Base-by-base conservation (phyloP, 192 early-diverging fungal species). In the Linnemannia elongata region DNA sequence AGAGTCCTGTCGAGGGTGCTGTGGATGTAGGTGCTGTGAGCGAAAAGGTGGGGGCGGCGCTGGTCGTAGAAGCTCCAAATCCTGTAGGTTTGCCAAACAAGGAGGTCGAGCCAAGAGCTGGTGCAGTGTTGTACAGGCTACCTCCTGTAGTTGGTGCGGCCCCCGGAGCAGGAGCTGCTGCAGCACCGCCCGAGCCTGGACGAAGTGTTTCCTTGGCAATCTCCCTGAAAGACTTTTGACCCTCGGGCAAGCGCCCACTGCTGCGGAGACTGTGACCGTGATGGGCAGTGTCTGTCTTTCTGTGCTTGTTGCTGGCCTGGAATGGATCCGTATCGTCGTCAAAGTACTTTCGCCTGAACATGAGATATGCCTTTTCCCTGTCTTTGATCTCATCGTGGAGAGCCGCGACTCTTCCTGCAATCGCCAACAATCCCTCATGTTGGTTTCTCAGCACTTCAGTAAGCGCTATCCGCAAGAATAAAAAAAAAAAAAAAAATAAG, bases 301-400 rank as follows among this genome's bases (percentile, higher is more conserved):
- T 69, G 12, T 86, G 83, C 47, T 86, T 86, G 44, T 18, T 80
- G 39, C 45, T 80, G 13, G 79, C 47, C 63, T 86, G 74, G 63
- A 89, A 89, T 15, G 88, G 88, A 47, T 89, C 83, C 20, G 79
- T 33, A 0, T 89, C 83, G 36, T 89, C 88, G 30, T 85, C 83
- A 72, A 76, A 89, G 74, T 74, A 83, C 38, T 81, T 85, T 27
- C 80, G 75, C 13, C 83, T 76, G 69, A 85, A 89, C 79, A 81
- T 82, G 4, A 85, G 54, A 24, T 86, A 89, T 0, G 82, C 82
- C n/a, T 89, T 85, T 63, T 89, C 80, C 45, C 75, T 80, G 57
- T 81, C 80, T 44, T 75, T 80, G 75, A 89, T 79, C 30, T 85
- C 79, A 30, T 89, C 88, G 47, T 89, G 82, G 18, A 89, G 80